Conservation (phyloP, 176 grass and related monocot genomes). For the Rhynchospora tenuis region DNA sequence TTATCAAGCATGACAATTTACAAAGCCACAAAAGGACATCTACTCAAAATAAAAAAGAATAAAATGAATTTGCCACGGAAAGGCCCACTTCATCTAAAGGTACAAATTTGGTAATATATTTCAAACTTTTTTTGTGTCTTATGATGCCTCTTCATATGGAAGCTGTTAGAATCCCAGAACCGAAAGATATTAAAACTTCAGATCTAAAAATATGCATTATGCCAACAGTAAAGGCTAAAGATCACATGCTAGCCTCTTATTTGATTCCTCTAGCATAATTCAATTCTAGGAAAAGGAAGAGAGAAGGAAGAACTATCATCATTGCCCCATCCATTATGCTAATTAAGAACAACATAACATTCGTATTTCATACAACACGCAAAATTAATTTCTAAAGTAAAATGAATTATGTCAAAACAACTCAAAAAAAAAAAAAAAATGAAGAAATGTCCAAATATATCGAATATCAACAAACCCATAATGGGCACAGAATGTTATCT, state of each 20-base stretch:
- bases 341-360: neutral
- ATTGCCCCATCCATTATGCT: neutral
- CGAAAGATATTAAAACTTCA: neutral
- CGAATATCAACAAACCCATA: constrained; percentile 15
- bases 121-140: neutral
- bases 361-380: neutral
- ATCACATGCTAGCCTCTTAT: constrained; percentile 18
- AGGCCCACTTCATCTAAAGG: neutral
- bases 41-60: neutral
- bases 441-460: neutral
- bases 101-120: neutral
- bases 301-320: neutral
- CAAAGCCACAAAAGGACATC: neutral
- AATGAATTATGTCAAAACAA: neutral
- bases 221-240: constrained; percentile 20
- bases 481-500: constrained; percentile 3
- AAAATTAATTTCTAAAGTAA: neutral
- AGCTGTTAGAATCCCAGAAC: neutral
- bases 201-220: constrained; percentile 9
- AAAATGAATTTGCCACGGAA: neutral
- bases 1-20: neutral
- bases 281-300: neutral
- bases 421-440: neutral
- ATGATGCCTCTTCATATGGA: constrained; percentile 15
- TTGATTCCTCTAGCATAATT: constrained; percentile 9